Conservation (phyloP, 495 filamentous ascomycete genomes). For the Neurospora tetraspora region DNA sequence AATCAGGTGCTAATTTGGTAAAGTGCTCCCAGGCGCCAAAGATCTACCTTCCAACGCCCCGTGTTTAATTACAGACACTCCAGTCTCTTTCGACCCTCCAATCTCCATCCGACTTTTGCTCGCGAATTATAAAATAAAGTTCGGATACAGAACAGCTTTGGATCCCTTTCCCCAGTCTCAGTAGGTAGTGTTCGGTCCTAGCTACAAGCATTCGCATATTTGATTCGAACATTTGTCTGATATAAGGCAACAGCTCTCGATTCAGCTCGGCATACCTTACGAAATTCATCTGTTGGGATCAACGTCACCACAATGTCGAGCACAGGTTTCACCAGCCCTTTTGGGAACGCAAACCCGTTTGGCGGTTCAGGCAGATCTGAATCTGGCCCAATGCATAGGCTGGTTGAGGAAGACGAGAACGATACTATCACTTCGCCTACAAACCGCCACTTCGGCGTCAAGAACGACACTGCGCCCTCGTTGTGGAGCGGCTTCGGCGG, state of each 20-base stretch:
- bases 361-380: conserved; percentile 23
- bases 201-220: neutral
- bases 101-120: neutral
- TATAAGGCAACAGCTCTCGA: neutral
- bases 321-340: conserved; percentile 45
- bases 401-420: conserved; percentile 52
- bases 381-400: conserved; percentile 35
- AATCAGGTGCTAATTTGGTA: neutral
- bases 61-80: neutral
- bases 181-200: neutral
- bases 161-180: neutral
- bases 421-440: conserved; percentile 48
- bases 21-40: neutral
- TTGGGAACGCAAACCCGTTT: conserved; percentile 46
- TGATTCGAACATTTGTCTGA: neutral
- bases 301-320: conserved; percentile 31
- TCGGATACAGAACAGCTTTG: neutral
- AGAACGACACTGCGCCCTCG: conserved; percentile 9
- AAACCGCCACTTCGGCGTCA: conserved; percentile 35
- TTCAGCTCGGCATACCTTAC: neutral
- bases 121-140: neutral
- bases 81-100: neutral
- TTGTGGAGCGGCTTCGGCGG: conserved; percentile 40
- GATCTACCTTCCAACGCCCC: neutral
- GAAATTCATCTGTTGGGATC: neutral